Percentiles rank a stretch among this genome's conserved stretches.
These are phyloP conservation scores for Magnusiomyces clavatus DNA, from an alignment of 1,139 yeast genomes.

Conservation along the genomic window DNA sequence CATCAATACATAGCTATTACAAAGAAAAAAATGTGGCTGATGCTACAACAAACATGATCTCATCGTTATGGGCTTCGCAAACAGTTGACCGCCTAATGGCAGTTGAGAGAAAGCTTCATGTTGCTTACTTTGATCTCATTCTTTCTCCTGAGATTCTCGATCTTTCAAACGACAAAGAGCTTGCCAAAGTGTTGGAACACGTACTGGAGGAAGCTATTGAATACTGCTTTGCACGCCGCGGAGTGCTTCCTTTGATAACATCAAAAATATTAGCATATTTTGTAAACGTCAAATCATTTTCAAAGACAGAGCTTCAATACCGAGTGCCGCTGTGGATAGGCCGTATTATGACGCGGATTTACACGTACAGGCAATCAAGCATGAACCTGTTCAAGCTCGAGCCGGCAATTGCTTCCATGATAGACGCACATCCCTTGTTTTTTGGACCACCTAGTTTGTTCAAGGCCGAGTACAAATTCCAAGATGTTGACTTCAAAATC, in stretches of 20 bases:
- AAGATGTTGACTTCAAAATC: conserved; percentile 53
- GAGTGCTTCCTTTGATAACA: conserved; percentile 56
- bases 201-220: conserved; percentile 30
- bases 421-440: conserved; percentile 30
- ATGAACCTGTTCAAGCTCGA: conserved; percentile 56
- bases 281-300: conserved; percentile 23
- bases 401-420: conserved; percentile 44
- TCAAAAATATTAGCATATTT: conserved; percentile 39
- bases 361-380: conserved; percentile 46
- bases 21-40: too few relatives aligned
- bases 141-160: conserved; percentile 29
- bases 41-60: not conserved
- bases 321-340: conserved; percentile 43
- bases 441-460: conserved; percentile 36
- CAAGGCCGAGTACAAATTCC: conserved; percentile 46
- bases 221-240: conserved; percentile 54
- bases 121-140: conserved; percentile 43
- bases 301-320: not conserved
- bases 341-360: conserved; percentile 41
- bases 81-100: conserved; percentile 56
- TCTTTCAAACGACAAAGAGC: conserved; percentile 19
- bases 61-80: conserved; percentile 48
- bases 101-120: conserved; percentile 58
- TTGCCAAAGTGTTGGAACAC: conserved; percentile 18
- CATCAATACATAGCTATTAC: too few relatives aligned